phyloP scores from a whole-genome alignment of 768 basidiomycete species.

The Leucocoprinus birnbaumii region DNA sequence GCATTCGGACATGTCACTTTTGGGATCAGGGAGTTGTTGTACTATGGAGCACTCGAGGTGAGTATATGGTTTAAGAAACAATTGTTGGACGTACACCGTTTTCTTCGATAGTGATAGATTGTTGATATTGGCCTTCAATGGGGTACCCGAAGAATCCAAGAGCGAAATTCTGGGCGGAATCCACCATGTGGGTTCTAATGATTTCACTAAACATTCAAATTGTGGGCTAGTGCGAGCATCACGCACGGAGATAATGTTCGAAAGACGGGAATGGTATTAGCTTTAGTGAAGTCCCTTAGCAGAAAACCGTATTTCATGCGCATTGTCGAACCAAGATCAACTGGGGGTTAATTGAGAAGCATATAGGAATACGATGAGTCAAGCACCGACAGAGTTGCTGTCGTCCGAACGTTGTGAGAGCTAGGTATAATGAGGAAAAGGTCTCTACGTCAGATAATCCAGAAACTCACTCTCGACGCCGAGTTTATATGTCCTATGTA shows the following conservation, averaged over 20 bases:
- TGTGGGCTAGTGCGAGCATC: background rate
- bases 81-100: conserved; percentile 38
- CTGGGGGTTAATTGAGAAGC: conserved; percentile 27
- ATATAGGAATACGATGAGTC: background rate
- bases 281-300: conserved; percentile 59
- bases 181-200: conserved; percentile 69
- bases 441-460: background rate
- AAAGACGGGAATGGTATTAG: conserved; percentile 70
- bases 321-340: conserved; percentile 66
- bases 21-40: conserved; percentile 85
- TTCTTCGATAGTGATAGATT: conserved; percentile 73
- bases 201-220: background rate
- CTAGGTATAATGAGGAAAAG: conserved; percentile 37
- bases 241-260: conserved; percentile 70
- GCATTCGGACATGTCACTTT: conserved; percentile 81
- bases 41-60: conserved; percentile 35
- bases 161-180: conserved; percentile 64
- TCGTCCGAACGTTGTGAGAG: conserved; percentile 87
- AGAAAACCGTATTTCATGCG: conserved; percentile 80
- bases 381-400: conserved; percentile 70
- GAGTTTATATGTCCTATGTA: conserved; percentile 80
- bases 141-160: conserved; percentile 79
- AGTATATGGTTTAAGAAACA: conserved; percentile 9
- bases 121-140: conserved; percentile 68
- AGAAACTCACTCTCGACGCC: conserved; percentile 74